Evolutionary conservation across 2,329 filamentous ascomycete genomes (phyloP), one percentile per base, ranked within the genome.

Genomic region (Aspergillus sp.): DNA sequence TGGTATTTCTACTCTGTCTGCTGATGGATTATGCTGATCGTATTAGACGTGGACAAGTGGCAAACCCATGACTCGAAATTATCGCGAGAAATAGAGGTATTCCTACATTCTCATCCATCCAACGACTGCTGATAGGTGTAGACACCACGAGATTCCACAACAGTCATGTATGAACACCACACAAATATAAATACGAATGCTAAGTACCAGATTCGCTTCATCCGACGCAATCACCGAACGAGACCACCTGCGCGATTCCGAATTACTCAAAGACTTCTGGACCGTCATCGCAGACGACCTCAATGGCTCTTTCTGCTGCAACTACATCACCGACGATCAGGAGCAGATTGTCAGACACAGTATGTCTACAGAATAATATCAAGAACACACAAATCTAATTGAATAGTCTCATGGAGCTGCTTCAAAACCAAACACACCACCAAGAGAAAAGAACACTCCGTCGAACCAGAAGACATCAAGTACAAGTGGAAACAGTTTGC

Each of bases 211-310:
- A 34, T 34, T 34, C n/a, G 19, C 33, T 5, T 13, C n/a, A 34
- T 5, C 11, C 12, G 6, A 34, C 12, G 33, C n/a, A 34, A 34
- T 34, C 33, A 9, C 7, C n/a, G 7, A 7, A n/a, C 19, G 33
- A 4, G 19, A 34, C 2, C 9, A n/a, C 6, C n/a, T 19, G 10
- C 12, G 19, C 7, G 19, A 34, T 12, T 34, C 12, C 6, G 19
- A 34, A n/a, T 34, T 34, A 7, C 33, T 19, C 12, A 19, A 34
- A 13, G 33, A 34, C 12, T 34, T 34, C n/a, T 34, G 19, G 7
- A 43, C 76, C 69, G 51, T 85, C 81, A 55, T 85, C 82, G 38
- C 83, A 69, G 49, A 84, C 82, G 53, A 84, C 79, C 46, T 81
- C 73, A 34, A 34, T 11, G 33, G 33, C 33, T 34, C 33, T 19